Conservation (phyloP, 2,329 filamentous ascomycete species). For the Rhytidhysteron rufulum region DNA sequence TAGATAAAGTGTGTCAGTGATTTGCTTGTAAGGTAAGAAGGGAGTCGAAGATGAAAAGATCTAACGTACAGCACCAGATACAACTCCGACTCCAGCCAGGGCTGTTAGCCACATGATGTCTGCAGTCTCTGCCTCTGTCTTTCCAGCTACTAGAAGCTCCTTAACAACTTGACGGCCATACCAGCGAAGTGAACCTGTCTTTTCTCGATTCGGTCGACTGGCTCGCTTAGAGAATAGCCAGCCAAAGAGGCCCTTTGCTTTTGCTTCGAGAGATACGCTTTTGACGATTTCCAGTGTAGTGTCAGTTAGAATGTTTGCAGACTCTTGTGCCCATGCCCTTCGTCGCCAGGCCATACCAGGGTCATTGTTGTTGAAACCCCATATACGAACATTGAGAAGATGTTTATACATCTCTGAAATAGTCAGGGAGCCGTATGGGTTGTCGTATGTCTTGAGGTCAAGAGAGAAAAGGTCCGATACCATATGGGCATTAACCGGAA, state of each 20-base stretch:
- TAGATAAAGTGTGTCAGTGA: too few species aligned
- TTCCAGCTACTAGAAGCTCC: slow-evolving; percentile 2
- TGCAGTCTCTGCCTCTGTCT: slow-evolving; percentile 2
- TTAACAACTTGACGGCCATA: slow-evolving; percentile 3
- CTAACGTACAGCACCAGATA: slow-evolving; percentile 2
- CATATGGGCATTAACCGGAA: slow-evolving; percentile 21
- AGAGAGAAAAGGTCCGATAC: slow-evolving; percentile 20
- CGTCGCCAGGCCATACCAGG: slow-evolving; percentile 47
- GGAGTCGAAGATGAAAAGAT: neutral
- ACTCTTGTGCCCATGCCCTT: slow-evolving; percentile 41
- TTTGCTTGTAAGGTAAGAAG: too few species aligned
- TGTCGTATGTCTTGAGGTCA: slow-evolving; percentile 10
- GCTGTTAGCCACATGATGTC: slow-evolving; percentile 4
- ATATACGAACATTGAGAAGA: slow-evolving; percentile 44
- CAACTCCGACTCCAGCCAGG: slow-evolving; percentile 2
- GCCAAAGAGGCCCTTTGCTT: neutral
- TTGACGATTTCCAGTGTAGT: slow-evolving; percentile 20
- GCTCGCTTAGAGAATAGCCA: neutral
- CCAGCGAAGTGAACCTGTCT: slow-evolving; percentile 1
- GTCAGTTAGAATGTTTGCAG: slow-evolving; percentile 34
- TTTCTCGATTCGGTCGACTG: neutral
- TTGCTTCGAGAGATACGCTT: neutral
- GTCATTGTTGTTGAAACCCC: slow-evolving; percentile 48
- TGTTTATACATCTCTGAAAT: slow-evolving; percentile 53
- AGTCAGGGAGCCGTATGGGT: slow-evolving; percentile 36